Evolutionary conservation across 2,329 filamentous ascomycete species (phyloP).

Genomic region (Colletotrichum tabaci): DNA sequence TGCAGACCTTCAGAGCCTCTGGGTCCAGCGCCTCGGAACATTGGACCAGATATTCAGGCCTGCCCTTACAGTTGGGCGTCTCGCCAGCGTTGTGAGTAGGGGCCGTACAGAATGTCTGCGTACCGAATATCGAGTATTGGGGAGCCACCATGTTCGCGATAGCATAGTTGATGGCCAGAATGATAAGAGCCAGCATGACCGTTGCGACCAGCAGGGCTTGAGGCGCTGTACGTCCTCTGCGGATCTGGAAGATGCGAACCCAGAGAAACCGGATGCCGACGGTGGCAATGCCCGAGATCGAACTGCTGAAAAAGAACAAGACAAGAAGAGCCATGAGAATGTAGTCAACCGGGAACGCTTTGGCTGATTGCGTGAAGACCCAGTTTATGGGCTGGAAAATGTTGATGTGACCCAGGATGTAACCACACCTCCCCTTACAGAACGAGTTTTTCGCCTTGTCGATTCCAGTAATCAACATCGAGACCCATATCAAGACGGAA

Average conservation of each 20-base stretch:
- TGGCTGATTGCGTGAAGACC: constrained; percentile 85
- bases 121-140: constrained; percentile 94
- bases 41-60: constrained; percentile 80
- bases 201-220: constrained; percentile 94
- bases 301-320: constrained; percentile 89
- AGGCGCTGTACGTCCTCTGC: constrained; percentile 89
- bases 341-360: constrained; percentile 93
- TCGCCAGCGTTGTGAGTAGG: constrained; percentile 70
- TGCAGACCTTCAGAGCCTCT: constrained; percentile 85
- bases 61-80: constrained; percentile 81
- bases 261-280: constrained; percentile 97
- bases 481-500: constrained; percentile 84
- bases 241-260: constrained; percentile 92
- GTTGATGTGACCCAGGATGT: constrained; percentile 88
- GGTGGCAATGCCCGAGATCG: constrained; percentile 86
- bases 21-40: constrained; percentile 85
- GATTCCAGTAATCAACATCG: constrained; percentile 95
- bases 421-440: constrained; percentile 92
- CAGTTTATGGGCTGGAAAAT: constrained; percentile 97
- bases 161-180: constrained; percentile 92
- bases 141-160: constrained; percentile 95
- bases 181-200: constrained; percentile 90
- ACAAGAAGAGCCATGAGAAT: constrained; percentile 88
- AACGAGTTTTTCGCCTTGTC: constrained; percentile 97
- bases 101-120: constrained; percentile 92